Percentiles rank a stretch among this genome's conserved stretches.
phyloP scores from a whole-genome alignment of 805 yeast species.

The Clavispora santaluciae region DNA sequence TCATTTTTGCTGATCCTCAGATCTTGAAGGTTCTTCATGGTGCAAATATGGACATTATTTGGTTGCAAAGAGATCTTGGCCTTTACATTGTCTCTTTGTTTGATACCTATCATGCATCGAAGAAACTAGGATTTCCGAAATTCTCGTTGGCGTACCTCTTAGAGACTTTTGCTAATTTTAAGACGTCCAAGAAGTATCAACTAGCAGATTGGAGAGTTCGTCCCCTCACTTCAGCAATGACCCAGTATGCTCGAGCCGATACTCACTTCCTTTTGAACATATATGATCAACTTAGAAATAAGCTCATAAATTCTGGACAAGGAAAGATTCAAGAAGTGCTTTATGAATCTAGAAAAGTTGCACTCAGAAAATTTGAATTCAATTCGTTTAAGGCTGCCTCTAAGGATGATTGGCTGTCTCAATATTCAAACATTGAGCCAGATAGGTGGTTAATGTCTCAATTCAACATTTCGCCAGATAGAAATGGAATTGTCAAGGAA shows the following conservation, averaged over 20 bases:
- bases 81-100: constrained; percentile 82
- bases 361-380: constrained; percentile 77
- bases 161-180: constrained; percentile 75
- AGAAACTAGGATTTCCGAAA: constrained; percentile 70
- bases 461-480: constrained; percentile 55
- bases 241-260: constrained; percentile 87
- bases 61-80: constrained; percentile 96
- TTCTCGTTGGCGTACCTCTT: constrained; percentile 80
- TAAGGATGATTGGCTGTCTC: constrained; percentile 35
- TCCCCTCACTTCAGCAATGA: constrained; percentile 74
- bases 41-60: constrained; percentile 91
- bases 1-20: constrained; percentile 72
- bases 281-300: constrained; percentile 66
- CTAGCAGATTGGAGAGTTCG: constrained; percentile 94
- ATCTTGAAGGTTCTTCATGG: constrained; percentile 92
- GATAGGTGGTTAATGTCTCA: constrained; percentile 51
- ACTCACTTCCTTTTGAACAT: constrained; percentile 86
- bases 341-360: constrained; percentile 71
- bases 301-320: constrained; percentile 40
- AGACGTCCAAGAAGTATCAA: constrained; percentile 91
- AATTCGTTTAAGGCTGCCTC: constrained; percentile 53
- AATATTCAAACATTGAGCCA: constrained; percentile 44
- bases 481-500: constrained; percentile 50
- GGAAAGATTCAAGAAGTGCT: constrained; percentile 57
- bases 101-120: constrained; percentile 90